Evolutionary conservation across 768 basidiomycete genomes (phyloP), one percentile per base, ranked within the genome.

Genomic region (Termitomyces sp.): DNA sequence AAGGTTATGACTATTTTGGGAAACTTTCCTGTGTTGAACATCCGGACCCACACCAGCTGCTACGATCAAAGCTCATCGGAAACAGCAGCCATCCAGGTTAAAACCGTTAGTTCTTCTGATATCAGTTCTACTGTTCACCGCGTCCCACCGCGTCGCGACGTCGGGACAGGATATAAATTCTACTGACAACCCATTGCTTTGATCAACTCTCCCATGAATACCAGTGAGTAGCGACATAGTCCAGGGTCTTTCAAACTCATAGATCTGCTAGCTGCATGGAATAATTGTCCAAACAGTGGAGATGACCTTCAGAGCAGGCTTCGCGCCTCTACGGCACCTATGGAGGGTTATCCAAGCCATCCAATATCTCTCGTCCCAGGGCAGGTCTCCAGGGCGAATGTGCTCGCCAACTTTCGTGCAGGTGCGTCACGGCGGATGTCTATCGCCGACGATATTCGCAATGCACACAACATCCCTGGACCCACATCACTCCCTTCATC

Each of bases 331-430:
- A 69, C 69, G 4, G 60, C 59, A n/a, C 65, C 68, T 49, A 48
- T 58, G 15, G 57, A 62, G 52, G 60, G 54, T 24, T 61, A 55
- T 22, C 63, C 67, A n/a, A 44, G 58, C 48, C 60, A 67, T 63
- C 63, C 62, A 47, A 12, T 62, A 54, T 47, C 63, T 2, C 59
- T 66, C 3, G 64, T 66, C 64, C 64, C 62, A 58, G 57, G 67
- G 18, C 47, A 64, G 41, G 47, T 53, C 16, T 66, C 64, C 22
- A 58, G 65, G 8, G 51, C 63, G n/a, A 63, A 63, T 29, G 60
- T 66, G 29, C 62, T 59, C 42, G 51, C 67, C 24, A 65, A 70
- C 54, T 39, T 70, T 34, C 68, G 67, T 51, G 33, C 55, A n/a
- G 56, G 58, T 44, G n/a, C n/a, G n/a, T n/a, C 57, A 7, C 62